Percentiles rank a stretch among this genome's conserved stretches.
These are phyloP conservation scores for Diaporthe destruens DNA, from an alignment of 2,329 filamentous ascomycete species.

Conservation along the genomic window DNA sequence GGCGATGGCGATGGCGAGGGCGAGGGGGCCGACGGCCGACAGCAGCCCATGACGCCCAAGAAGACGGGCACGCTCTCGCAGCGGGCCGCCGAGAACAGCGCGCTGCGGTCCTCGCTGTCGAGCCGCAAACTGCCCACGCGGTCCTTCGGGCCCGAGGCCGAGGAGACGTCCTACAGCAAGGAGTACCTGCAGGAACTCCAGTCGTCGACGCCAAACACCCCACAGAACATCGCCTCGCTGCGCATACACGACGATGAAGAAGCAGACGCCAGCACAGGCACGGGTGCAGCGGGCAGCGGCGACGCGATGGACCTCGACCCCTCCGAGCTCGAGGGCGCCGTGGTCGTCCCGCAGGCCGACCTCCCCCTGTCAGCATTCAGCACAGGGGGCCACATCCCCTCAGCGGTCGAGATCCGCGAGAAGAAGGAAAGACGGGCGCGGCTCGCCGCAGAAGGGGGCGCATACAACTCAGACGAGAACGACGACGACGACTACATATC, in stretches of 20 bases:
- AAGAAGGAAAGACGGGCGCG: constrained; percentile 92
- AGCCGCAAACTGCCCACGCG: constrained; percentile 67
- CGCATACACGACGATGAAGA: constrained; percentile 56
- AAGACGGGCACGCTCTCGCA: constrained; percentile 56
- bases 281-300: constrained; percentile 45
- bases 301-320: constrained; percentile 68
- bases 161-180: constrained; percentile 84
- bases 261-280: no score
- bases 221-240: constrained; percentile 69
- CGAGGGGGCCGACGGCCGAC: constrained; percentile 58
- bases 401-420: constrained; percentile 86
- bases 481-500: constrained; percentile 54
- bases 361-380: constrained; percentile 50
- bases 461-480: constrained; percentile 70
- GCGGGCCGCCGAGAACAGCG: constrained; percentile 51
- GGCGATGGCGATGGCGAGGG: no score
- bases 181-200: constrained; percentile 89
- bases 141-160: constrained; percentile 71
- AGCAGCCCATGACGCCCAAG: constrained; percentile 64
- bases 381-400: constrained; percentile 70
- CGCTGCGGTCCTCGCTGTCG: constrained; percentile 58
- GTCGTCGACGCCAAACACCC: constrained; percentile 86
- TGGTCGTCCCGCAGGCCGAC: constrained; percentile 69
- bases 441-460: constrained; percentile 75
- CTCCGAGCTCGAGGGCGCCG: constrained; percentile 72